A percentile compares a stretch with the other conserved stretches of the same genome.
Evolutionary conservation across 23 red algal species (phyloP).

Genomic region (Gracilariopsis chorda): DNA sequence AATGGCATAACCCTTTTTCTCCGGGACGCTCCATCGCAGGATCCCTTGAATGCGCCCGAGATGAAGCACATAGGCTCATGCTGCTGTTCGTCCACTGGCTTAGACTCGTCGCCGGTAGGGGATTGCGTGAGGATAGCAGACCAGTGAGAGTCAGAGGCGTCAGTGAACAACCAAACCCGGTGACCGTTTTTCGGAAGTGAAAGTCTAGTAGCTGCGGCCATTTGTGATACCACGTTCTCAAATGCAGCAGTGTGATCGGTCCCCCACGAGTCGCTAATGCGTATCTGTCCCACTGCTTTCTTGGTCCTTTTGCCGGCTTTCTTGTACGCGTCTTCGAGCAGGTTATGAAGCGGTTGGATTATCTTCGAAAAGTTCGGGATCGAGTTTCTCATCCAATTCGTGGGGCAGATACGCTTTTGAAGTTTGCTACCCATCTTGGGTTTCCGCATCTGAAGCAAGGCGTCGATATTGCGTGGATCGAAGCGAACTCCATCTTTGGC

Average conservation of each 20-base stretch:
- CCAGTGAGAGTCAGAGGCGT: conserved; percentile 31
- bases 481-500: not conserved
- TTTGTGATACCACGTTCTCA: not conserved
- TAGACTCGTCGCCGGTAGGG: not conserved
- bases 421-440: not conserved
- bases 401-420: not conserved
- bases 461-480: not conserved
- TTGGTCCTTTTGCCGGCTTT: not conserved
- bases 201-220: not conserved
- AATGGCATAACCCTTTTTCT: too few species aligned
- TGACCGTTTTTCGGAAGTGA: not conserved
- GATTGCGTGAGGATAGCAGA: conserved; percentile 9
- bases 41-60: not conserved
- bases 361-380: not conserved
- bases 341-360: not conserved
- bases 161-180: conserved; percentile 13
- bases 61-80: conserved; percentile 13
- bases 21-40: not conserved
- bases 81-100: not conserved
- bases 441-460: not conserved
- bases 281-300: not conserved
- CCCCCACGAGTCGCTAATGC: not conserved
- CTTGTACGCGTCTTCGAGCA: not conserved
- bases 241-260: not conserved
- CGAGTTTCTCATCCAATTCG: not conserved